Evolutionary conservation across 148 eudicot genomes (phyloP).

Genomic region (Rhododendron ovatum): DNA sequence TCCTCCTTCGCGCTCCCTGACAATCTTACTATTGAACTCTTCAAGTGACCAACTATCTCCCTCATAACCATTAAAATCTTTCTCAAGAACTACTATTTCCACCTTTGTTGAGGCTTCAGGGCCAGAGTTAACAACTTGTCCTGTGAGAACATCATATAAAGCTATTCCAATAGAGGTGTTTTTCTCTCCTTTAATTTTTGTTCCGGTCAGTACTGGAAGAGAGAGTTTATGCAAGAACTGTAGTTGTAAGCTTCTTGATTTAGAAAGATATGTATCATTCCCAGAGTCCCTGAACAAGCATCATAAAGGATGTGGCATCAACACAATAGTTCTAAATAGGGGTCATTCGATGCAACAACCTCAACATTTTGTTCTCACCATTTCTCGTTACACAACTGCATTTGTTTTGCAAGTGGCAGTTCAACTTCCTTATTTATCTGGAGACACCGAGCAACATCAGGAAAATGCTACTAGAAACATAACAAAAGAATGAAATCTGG

Average conservation of each 20-base stretch:
- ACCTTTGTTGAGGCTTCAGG: constrained; percentile 18
- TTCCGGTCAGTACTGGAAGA: constrained; percentile 10
- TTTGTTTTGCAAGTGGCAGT: not conserved
- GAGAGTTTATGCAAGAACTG: not conserved
- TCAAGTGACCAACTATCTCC: constrained; percentile 14
- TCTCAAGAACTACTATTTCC: constrained; percentile 14
- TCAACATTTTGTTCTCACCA: constrained; percentile 6
- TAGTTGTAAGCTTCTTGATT: constrained; percentile 4
- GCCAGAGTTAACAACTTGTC: constrained; percentile 8
- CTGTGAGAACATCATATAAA: constrained; percentile 8
- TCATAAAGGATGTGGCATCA: not conserved
- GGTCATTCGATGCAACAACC: not conserved
- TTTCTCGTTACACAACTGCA: constrained; percentile 1
- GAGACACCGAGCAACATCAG: not conserved
- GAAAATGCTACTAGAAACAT: not conserved
- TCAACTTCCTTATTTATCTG: constrained; percentile 14
- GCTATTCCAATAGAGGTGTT: not conserved
- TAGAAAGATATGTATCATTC: not conserved
- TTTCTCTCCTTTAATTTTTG: constrained; percentile 7
- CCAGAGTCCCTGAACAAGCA: constrained; percentile 7
- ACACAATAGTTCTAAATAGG: not conserved
- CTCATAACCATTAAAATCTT: constrained; percentile 6
- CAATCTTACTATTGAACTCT: constrained; percentile 11
- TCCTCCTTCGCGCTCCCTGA: constrained; percentile 1
- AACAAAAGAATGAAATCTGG: not conserved